phyloP scores from a whole-genome alignment of 768 basidiomycete genomes.

The Gloeophyllum trabeum region DNA sequence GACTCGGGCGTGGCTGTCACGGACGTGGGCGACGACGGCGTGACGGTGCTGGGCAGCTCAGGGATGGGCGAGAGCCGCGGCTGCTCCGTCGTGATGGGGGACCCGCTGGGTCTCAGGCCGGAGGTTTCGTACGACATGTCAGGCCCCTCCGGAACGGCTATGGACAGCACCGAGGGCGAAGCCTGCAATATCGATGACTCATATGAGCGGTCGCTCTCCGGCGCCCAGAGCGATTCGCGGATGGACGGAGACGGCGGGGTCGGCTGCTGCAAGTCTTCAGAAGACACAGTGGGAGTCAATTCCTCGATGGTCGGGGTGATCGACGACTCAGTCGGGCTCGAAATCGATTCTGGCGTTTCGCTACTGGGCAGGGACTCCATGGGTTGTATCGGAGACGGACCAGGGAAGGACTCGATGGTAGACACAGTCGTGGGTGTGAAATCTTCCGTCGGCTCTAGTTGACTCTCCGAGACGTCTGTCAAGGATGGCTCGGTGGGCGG shows the following conservation, averaged over 20 bases:
- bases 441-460: too few species aligned
- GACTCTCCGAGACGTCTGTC: neutral
- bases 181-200: slow-evolving; percentile 68
- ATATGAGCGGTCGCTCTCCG: slow-evolving; percentile 57
- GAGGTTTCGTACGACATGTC: slow-evolving; percentile 71
- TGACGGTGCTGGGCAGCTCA: slow-evolving; percentile 19
- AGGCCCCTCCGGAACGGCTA: slow-evolving; percentile 40
- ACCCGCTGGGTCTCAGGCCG: slow-evolving; percentile 49
- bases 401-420: slow-evolving; percentile 9
- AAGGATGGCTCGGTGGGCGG: slow-evolving; percentile 7
- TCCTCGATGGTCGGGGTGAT: slow-evolving; percentile 14
- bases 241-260: slow-evolving; percentile 28
- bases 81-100: slow-evolving; percentile 15
- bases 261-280: slow-evolving; percentile 17
- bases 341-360: slow-evolving; percentile 21
- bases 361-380: slow-evolving; percentile 15
- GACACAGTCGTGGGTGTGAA: slow-evolving; percentile 2
- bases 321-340: slow-evolving; percentile 32
- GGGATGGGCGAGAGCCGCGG: slow-evolving; percentile 22
- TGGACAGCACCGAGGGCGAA: slow-evolving; percentile 48
- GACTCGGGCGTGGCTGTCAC: slow-evolving; percentile 27
- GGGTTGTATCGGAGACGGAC: slow-evolving; percentile 19
- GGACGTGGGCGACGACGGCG: slow-evolving; percentile 27
- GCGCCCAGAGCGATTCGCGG: slow-evolving; percentile 40
- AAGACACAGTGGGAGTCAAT: slow-evolving; percentile 12